Base-by-base conservation (phyloP, 441 rosid species). In the Geranium incanum region DNA sequence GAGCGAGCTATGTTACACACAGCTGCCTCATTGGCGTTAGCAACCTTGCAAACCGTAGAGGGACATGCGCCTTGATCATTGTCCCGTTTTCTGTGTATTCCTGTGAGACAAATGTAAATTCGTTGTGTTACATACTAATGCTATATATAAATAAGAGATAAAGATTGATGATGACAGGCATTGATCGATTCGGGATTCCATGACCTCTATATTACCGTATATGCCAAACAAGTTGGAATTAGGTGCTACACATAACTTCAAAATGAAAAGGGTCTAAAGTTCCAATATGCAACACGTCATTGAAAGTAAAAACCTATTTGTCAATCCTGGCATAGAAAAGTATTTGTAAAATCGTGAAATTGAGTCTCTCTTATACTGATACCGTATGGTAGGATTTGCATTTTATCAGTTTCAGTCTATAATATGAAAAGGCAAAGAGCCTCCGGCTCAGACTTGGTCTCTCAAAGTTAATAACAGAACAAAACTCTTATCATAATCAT, bases 21-120 rank as follows among this genome's bases (percentile, higher is more conserved):
- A 70, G n/a, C 19, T 70, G 72, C 72, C 67, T 70, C 67, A 70
- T 38, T 0, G 72, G 67, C 33, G 67, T 70, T 28, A 70, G 72
- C 67, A 70, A 57, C 55, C 72, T 70, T 0, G 72, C 72, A 19
- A 70, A 38, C 18, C 67, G 67, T 6, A 70, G 72, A 0, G 72
- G 72, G 21, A 70, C 72, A 0, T 70, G 72, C 37, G 72, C 72
- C 67, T 60, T 60, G 15, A 70, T 62, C 72, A 59, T 15, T 37
- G 72, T 60, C 23, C 72, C 72, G 0, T 60, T 60, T 52, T 70
- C 72, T 45, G 45, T 70, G 59, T 70, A 70, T 70, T 70, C 72
- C 72, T 70, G 55, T 38, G 39, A 64, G 6, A 36, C 1, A 12
- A 21, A 60, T 60, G 65, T 60, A 60, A 60, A 21, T 6, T 60